Conservation (phyloP, 2,329 filamentous ascomycete genomes). For the Aschersonia sp. region DNA sequence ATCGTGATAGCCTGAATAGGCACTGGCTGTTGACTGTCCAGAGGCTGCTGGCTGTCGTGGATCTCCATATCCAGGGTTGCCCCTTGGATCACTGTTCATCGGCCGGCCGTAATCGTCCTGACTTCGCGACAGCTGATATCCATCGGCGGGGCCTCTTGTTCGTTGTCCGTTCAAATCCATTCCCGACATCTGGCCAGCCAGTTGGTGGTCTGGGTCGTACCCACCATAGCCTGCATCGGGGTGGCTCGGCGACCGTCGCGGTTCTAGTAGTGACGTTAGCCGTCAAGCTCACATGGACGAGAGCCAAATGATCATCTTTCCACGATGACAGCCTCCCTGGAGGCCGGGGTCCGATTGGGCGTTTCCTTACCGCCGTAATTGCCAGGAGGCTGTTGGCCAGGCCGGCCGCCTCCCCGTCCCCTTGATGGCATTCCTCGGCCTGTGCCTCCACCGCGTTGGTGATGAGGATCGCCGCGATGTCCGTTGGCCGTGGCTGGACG, state of each 20-base stretch:
- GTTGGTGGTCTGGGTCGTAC: conserved; percentile 15
- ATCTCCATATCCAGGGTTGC: conserved; percentile 14
- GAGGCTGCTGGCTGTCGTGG: conserved; percentile 13
- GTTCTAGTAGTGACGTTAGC: conserved; percentile 4
- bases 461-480: conserved; percentile 20
- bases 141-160: conserved; percentile 8
- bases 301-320: not conserved
- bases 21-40: conserved; percentile 9
- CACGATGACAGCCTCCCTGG: not conserved
- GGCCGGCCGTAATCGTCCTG: conserved; percentile 12
- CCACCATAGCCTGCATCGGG: conserved; percentile 9
- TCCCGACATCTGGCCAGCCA: conserved; percentile 17
- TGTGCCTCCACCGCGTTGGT: conserved; percentile 18
- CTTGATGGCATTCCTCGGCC: conserved; percentile 9
- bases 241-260: conserved; percentile 7
- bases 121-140: conserved; percentile 11
- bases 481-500: conserved; percentile 24
- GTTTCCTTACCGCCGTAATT: conserved; percentile 3
- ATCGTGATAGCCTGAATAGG: conserved; percentile 13
- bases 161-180: conserved; percentile 19
- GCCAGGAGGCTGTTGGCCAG: conserved; percentile 2
- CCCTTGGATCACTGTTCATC: conserved; percentile 10
- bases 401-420: conserved; percentile 1
- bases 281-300: not conserved
- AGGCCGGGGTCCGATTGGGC: not conserved